A percentile compares a stretch with the other conserved stretches of the same genome.
Conservation (phyloP, 139 green algal genomes). For the Coccomyxa sp. region DNA sequence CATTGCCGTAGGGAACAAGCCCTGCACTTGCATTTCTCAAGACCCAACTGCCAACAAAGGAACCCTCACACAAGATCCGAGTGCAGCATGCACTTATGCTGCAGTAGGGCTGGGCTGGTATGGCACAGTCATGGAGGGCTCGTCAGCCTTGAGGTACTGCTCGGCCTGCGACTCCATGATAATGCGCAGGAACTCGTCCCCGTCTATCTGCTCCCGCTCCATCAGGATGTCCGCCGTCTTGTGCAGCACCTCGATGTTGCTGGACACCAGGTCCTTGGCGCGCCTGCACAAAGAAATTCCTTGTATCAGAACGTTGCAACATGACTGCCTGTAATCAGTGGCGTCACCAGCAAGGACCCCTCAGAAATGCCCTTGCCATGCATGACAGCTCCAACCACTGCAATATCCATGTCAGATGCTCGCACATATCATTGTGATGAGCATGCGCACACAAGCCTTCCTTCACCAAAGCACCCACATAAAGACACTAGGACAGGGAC, state of each 20-base stretch:
- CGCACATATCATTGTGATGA: neutral
- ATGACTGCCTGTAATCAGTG: no score
- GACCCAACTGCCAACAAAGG: no score
- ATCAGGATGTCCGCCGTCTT: slow-evolving; percentile 83
- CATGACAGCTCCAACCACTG: neutral
- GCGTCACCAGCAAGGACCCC: no score
- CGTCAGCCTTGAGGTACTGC: slow-evolving; percentile 86
- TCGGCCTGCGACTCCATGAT: slow-evolving; percentile 79
- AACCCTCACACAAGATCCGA: no score
- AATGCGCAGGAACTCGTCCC: slow-evolving; percentile 89
- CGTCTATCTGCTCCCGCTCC: slow-evolving; percentile 99
- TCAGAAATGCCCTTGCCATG: no score
- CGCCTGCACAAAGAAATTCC: slow-evolving; percentile 25
- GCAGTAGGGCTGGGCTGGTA: neutral
- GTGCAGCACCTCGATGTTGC: slow-evolving; percentile 94
- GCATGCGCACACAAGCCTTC: neutral
- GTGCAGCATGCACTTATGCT: no score
- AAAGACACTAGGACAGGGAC: neutral
- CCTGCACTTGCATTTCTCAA: no score
- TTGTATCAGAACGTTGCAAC: no score
- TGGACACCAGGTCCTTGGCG: slow-evolving; percentile 91
- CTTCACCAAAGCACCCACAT: neutral
- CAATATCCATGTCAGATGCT: neutral
- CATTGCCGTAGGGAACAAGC: no score
- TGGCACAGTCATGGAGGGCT: slow-evolving; percentile 37